These are phyloP conservation scores for Chrysochromulina parva DNA, from an alignment of 78 protist species.

Conservation along the genomic window DNA sequence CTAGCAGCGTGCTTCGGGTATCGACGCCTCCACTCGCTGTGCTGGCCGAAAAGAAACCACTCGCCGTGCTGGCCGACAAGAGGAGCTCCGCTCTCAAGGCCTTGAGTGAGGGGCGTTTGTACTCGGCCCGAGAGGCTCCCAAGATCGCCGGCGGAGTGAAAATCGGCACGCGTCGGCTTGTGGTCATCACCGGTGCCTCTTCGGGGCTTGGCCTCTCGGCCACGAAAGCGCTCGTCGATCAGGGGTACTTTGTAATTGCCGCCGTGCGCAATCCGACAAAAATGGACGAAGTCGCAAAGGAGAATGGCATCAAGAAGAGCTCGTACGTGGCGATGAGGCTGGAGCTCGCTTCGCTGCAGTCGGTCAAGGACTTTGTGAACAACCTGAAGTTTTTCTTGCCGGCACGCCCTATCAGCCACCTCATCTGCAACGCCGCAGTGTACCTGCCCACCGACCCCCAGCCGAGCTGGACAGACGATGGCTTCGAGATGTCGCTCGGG, in stretches of 20 bases:
- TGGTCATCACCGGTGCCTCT: slow-evolving; percentile 31
- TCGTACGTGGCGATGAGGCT: not conserved
- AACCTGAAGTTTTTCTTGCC: not conserved
- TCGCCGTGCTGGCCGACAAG: too few relatives aligned
- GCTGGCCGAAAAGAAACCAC: too few relatives aligned
- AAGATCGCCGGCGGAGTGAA: not conserved
- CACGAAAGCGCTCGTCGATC: not conserved
- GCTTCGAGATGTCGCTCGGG: not conserved
- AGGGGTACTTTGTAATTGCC: not conserved
- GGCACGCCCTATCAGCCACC: not conserved
- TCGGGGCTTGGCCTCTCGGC: slow-evolving; percentile 11
- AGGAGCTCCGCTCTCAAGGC: too few relatives aligned
- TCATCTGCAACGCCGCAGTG: slow-evolving; percentile 41
- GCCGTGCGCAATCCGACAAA: slow-evolving; percentile 30
- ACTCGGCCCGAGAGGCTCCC: too few relatives aligned
- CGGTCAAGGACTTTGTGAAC: not conserved
- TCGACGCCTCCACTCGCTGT: too few relatives aligned
- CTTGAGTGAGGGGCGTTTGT: too few relatives aligned
- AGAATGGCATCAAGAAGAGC: not conserved
- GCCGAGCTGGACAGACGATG: slow-evolving; percentile 25
- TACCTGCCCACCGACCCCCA: slow-evolving; percentile 13
- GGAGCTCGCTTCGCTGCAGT: not conserved
- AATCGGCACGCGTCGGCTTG: not conserved
- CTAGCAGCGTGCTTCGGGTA: too few relatives aligned
- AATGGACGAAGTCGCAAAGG: not conserved